These are phyloP conservation scores for Cicer pinnatifidum DNA, from an alignment of 306 rosid genomes.

Conservation along the genomic window DNA sequence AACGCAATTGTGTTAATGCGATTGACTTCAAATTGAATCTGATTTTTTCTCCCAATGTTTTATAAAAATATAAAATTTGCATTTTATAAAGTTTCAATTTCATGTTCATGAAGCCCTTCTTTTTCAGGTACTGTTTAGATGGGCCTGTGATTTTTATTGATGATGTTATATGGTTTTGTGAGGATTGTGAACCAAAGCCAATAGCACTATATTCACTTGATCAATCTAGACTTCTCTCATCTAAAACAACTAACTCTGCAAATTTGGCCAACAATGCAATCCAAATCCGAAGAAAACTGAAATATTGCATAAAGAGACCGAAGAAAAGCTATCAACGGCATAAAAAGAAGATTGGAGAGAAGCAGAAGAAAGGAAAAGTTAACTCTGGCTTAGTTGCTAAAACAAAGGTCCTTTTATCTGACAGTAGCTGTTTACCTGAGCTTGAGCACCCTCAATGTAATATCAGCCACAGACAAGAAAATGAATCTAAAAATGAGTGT, in stretches of 20 bases:
- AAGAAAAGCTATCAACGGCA: background rate
- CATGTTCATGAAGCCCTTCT: background rate
- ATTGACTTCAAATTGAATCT: background rate
- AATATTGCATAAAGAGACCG: constrained; percentile 2
- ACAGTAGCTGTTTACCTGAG: constrained; percentile 11
- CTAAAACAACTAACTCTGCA: background rate
- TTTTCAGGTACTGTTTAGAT: constrained; percentile 66
- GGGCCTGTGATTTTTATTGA: constrained; percentile 48
- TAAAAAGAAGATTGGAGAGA: constrained; percentile 32
- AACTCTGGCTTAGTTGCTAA: constrained; percentile 27
- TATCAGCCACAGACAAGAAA: constrained; percentile 34
- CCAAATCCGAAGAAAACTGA: constrained; percentile 12
- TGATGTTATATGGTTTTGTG: constrained; percentile 73
- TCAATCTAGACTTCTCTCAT: constrained; percentile 25
- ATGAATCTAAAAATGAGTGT: constrained; percentile 21
- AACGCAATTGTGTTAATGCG: background rate
- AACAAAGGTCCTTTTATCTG: constrained; percentile 18
- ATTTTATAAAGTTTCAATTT: constrained; percentile 21
- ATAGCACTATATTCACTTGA: constrained; percentile 39
- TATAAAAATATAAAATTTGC: background rate
- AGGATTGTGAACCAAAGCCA: constrained; percentile 58
- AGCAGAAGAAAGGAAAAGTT: constrained; percentile 30
- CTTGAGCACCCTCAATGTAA: constrained; percentile 36
- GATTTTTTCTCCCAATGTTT: background rate
- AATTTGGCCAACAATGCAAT: constrained; percentile 34